Evolutionary conservation across 1,284 basidiomycete species (phyloP), one percentile per base, ranked within the genome.

Genomic region (Pisolithus thermaeus): DNA sequence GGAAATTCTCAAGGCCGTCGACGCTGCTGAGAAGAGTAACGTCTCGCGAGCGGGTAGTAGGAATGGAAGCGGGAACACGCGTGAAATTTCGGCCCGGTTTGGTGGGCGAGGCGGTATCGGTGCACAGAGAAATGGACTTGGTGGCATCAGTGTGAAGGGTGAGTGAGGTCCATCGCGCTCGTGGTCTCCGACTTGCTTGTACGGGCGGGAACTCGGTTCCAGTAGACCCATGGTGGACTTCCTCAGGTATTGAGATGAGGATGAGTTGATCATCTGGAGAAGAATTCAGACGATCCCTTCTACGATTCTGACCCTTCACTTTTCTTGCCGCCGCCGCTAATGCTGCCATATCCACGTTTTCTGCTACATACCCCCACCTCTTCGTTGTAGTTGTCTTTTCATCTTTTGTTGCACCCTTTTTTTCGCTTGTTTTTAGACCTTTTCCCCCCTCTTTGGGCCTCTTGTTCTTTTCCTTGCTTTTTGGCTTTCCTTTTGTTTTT

Each of bases 1-100:
- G 25, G 75, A 76, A 14, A 58, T 77, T 35, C 61, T 75, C 23
- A 73, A 74, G 51, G 74, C 74, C 43, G 74, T 73, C 0, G 71
- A 74, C 52, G 73, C 74, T 27, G 69, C 71, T 2, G 74, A 75
- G 56, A 71, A 64, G 37, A 46, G 62, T 18, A 54, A 32, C 20
- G 30, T 28, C 20, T 12, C 30, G n/a, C 6, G 30, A 12, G 8
- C 18, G 9, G 20, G 9, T 30, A 18, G n/a, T 28, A 23, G 47
- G 40, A 25, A 35, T 30, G 43, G 28, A 20, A 20, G 47, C 36
- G 23, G 30, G 42, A 43, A 32, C 39, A 27, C 18, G 37, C 22
- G 12, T 49, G 41, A n/a, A 41, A 43, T 22, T 16, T 27, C 27
- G 40, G 22, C 25, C 14, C 42, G 42, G 42, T 43, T 27, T 16